Conservation (phyloP, 2,329 filamentous ascomycete species). For the Cercospora brassicicola region DNA sequence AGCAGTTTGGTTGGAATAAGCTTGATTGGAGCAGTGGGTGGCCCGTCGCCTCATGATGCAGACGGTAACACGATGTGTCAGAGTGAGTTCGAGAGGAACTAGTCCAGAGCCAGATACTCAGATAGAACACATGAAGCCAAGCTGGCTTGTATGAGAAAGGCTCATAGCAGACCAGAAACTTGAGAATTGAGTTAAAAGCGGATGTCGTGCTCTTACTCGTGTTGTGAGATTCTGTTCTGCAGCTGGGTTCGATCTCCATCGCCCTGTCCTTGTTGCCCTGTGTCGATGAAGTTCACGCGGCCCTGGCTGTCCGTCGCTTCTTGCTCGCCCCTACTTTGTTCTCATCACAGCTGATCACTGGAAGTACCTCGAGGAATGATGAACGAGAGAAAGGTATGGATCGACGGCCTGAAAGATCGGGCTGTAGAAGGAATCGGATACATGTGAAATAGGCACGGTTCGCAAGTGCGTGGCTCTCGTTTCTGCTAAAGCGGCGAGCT, state of each 20-base stretch:
- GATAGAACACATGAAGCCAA: neutral
- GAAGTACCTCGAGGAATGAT: neutral
- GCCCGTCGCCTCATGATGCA: slow-evolving; percentile 38
- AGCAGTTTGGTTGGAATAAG: slow-evolving; percentile 55
- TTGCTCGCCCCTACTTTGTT: neutral
- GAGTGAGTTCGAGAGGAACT: neutral
- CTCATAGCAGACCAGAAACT: neutral
- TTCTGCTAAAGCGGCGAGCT: neutral
- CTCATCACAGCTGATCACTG: neutral
- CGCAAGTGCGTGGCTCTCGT: neutral
- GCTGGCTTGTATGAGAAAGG: neutral
- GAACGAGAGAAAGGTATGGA: neutral
- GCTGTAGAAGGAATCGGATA: neutral
- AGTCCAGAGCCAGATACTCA: neutral
- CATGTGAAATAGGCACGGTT: neutral
- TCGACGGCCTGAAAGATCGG: neutral
- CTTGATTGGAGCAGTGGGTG: slow-evolving; percentile 53
- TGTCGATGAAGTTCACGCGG: neutral
- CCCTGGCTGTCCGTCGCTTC: neutral
- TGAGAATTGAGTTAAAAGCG: neutral
- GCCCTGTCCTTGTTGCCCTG: neutral
- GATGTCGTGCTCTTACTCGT: neutral
- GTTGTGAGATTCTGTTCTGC: neutral
- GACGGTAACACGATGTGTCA: neutral
- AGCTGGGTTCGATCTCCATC: neutral